A percentile compares a stretch with the other conserved stretches of the same genome.
Conservation (phyloP, 1,284 basidiomycete genomes). For the Xanthoconium separans region DNA sequence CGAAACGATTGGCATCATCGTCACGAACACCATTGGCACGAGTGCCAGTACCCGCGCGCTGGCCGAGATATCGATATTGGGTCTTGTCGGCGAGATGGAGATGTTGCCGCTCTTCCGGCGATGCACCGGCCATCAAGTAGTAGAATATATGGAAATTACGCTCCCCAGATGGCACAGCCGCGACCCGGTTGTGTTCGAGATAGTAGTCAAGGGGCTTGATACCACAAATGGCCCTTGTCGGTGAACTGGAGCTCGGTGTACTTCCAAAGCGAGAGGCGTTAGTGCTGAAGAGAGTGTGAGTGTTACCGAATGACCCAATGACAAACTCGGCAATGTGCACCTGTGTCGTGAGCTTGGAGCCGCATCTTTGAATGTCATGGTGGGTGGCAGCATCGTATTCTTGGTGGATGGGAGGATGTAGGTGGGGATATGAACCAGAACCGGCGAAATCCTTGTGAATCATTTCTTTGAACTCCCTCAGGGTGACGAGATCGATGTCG, state of each 20-base stretch:
- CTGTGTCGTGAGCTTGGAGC: slow-evolving; percentile 85
- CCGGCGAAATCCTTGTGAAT: slow-evolving; percentile 35
- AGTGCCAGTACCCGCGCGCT: slow-evolving; percentile 45
- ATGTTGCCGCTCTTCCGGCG: slow-evolving; percentile 83
- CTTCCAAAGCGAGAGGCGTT: slow-evolving; percentile 93
- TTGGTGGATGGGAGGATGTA: slow-evolving; percentile 58
- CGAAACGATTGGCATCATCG: slow-evolving; percentile 84
- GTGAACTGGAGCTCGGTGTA: slow-evolving; percentile 95
- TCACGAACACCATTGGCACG: slow-evolving; percentile 50
- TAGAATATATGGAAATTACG: slow-evolving; percentile 98
- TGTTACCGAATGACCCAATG: slow-evolving; percentile 90
- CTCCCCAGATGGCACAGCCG: slow-evolving; percentile 80
- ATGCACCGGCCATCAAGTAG: slow-evolving; percentile 89
- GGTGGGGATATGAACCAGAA: slow-evolving; percentile 54
- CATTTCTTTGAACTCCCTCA: no score
- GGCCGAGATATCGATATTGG: slow-evolving; percentile 83
- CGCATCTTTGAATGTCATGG: slow-evolving; percentile 47
- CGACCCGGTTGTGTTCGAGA: slow-evolving; percentile 85
- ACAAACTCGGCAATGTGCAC: slow-evolving; percentile 94
- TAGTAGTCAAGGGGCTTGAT: slow-evolving; percentile 98
- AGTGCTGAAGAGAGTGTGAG: slow-evolving; percentile 85
- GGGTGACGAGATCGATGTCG: slow-evolving; percentile 66
- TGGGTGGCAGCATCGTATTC: slow-evolving; percentile 45
- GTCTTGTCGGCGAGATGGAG: slow-evolving; percentile 80
- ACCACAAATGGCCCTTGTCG: slow-evolving; percentile 87